These are phyloP conservation scores for Kodamaea sp. DNA, from an alignment of 1,139 yeast species.

Conservation along the genomic window DNA sequence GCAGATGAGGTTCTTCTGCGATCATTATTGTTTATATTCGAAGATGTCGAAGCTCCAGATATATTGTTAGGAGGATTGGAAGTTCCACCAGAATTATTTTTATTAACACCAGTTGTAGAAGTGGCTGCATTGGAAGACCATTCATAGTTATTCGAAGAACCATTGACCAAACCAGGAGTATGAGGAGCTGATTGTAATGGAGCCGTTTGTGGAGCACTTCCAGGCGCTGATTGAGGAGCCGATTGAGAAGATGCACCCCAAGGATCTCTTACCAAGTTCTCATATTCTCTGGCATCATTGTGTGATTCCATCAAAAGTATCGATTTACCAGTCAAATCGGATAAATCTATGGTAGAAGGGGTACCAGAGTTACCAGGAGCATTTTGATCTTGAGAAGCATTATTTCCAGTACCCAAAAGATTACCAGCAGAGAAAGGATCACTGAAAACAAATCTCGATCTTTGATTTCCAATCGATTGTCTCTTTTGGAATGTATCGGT, in stretches of 20 bases:
- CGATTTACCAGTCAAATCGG: constrained; percentile 49
- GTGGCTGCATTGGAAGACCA: constrained; percentile 11
- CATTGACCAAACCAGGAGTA: constrained; percentile 33
- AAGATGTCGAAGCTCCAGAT: constrained; percentile 7
- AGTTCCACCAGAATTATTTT: constrained; percentile 4
- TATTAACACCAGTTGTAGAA: constrained; percentile 3
- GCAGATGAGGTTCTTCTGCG: constrained; percentile 37
- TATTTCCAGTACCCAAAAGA: constrained; percentile 30
- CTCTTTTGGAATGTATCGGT: constrained; percentile 39
- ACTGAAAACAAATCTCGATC: constrained; percentile 67
- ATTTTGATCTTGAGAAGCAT: constrained; percentile 16
- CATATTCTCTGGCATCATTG: constrained; percentile 51
- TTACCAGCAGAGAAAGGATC: constrained; percentile 50
- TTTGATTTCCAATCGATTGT: constrained; percentile 52
- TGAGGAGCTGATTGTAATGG: constrained; percentile 32
- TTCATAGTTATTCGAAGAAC: constrained; percentile 13
- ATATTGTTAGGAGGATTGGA: constrained; percentile 6
- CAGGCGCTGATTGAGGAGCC: constrained; percentile 1
- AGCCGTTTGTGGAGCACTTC: constrained; percentile 2
- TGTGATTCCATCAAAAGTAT: constrained; percentile 55
- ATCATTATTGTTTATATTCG: constrained; percentile 11
- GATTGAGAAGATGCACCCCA: constrained; percentile 24
- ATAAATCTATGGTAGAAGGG: constrained; percentile 25
- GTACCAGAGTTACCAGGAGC: constrained; percentile 9
- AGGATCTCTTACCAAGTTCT: constrained; percentile 49